Conservation (phyloP, 2,329 filamentous ascomycete species). For the Apiospora sp. region DNA sequence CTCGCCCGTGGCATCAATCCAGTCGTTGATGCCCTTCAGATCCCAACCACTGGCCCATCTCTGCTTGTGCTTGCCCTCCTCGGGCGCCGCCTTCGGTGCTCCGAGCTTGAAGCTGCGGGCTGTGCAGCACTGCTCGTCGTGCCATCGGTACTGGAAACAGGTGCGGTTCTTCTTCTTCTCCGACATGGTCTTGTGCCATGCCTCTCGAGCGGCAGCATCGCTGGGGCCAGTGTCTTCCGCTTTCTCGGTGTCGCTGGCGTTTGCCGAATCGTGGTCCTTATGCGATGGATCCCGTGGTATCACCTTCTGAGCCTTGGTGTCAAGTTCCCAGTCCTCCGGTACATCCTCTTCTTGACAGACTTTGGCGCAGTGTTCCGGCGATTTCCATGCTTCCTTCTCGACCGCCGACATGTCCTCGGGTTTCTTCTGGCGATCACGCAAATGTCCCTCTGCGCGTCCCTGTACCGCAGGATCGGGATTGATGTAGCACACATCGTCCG, state of each 20-base stretch:
- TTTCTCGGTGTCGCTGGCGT: slow-evolving; percentile 37
- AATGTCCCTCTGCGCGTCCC: slow-evolving; percentile 40
- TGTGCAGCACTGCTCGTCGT: slow-evolving; percentile 53
- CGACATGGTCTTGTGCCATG: slow-evolving; percentile 36
- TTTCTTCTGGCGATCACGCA: slow-evolving; percentile 47
- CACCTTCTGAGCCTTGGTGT: slow-evolving; percentile 34
- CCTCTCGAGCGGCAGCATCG: slow-evolving; percentile 34
- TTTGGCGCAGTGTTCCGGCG: slow-evolving; percentile 54
- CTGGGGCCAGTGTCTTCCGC: slow-evolving; percentile 39
- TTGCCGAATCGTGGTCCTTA: slow-evolving; percentile 38
- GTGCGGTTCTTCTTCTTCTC: slow-evolving; percentile 43
- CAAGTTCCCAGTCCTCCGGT: slow-evolving; percentile 45
- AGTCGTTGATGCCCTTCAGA: slow-evolving; percentile 54
- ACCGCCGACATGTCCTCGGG: slow-evolving; percentile 49
- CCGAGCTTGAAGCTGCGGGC: slow-evolving; percentile 54
- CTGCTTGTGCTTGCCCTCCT: slow-evolving; percentile 40
- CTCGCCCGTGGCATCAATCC: slow-evolving; percentile 54
- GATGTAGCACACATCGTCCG: slow-evolving; percentile 56
- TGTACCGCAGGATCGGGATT: slow-evolving; percentile 48
- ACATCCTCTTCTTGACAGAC: slow-evolving; percentile 56
- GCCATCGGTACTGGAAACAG: slow-evolving; percentile 58
- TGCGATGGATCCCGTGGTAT: slow-evolving; percentile 27
- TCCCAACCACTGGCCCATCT: slow-evolving; percentile 55
- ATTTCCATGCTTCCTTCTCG: slow-evolving; percentile 55
- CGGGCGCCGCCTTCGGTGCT: slow-evolving; percentile 43